phyloP scores from a whole-genome alignment of 78 protist species.

The Diacronema lutheri region DNA sequence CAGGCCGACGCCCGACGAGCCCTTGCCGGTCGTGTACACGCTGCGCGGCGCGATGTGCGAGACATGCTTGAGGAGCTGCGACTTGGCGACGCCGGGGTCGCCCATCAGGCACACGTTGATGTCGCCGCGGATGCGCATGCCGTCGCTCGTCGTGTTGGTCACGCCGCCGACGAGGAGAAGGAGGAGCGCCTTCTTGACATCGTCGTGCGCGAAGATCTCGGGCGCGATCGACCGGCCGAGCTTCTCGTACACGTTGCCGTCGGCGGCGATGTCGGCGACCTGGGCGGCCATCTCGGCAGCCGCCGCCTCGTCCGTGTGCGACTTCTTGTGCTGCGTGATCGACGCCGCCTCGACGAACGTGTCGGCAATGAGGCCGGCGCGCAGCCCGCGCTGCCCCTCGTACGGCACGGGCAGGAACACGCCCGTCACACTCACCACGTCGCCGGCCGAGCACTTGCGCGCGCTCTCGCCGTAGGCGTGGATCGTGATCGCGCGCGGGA shows the following conservation, averaged over 20 bases:
- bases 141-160: conserved; percentile 71
- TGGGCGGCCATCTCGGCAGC: not conserved
- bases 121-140: conserved; percentile 97
- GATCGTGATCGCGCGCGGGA: conserved; percentile 94
- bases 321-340: conserved; percentile 67
- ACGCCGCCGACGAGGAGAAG: conserved; percentile 89
- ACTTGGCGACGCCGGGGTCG: conserved; percentile 99
- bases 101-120: conserved; percentile 97
- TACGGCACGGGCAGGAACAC: conserved; percentile 65
- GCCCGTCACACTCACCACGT: conserved; percentile 59
- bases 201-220: conserved; percentile 95
- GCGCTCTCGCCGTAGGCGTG: conserved; percentile 82
- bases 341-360: conserved; percentile 79
- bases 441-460: conserved; percentile 87
- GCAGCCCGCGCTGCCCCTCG: conserved; percentile 50
- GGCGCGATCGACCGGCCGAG: conserved; percentile 94
- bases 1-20: conserved; percentile 97
- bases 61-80: conserved; percentile 90
- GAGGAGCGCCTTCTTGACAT: conserved; percentile 97
- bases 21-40: conserved; percentile 95
- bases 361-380: conserved; percentile 83
- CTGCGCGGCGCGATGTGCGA: conserved; percentile 69
- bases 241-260: conserved; percentile 39
- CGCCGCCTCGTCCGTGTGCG: conserved; percentile 50
- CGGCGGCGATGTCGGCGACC: not conserved